Conservation (phyloP, 345 rosid species). For the Eutrema japonicum region DNA sequence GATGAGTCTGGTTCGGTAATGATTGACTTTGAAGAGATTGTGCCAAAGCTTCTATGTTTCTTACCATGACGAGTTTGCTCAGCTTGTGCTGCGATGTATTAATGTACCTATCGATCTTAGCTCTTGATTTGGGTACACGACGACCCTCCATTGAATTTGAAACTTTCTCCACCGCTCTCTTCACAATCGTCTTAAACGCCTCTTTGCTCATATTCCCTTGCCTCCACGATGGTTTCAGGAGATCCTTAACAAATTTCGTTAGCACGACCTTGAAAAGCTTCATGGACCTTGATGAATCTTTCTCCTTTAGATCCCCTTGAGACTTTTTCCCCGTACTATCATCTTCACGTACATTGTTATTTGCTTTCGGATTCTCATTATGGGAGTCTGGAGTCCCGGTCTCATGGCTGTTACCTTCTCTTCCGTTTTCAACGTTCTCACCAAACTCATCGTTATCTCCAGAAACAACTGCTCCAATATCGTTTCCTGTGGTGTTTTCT, state of each 20-base stretch:
- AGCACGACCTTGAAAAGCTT: slow-evolving; percentile 75
- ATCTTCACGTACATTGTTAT: slow-evolving; percentile 55
- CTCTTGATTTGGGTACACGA: slow-evolving; percentile 78
- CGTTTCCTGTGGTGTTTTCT: slow-evolving; percentile 60
- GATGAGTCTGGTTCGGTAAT: neutral
- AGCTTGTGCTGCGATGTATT: slow-evolving; percentile 71
- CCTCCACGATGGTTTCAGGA: slow-evolving; percentile 87
- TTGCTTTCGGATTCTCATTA: slow-evolving; percentile 41
- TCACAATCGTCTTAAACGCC: slow-evolving; percentile 88
- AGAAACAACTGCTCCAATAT: slow-evolving; percentile 43
- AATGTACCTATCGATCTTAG: slow-evolving; percentile 81
- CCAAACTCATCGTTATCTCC: slow-evolving; percentile 68
- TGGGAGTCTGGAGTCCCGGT: slow-evolving; percentile 56
- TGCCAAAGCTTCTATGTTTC: slow-evolving; percentile 23
- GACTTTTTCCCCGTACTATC: slow-evolving; percentile 49
- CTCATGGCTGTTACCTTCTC: slow-evolving; percentile 57
- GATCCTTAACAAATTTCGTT: slow-evolving; percentile 91
- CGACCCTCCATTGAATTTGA: slow-evolving; percentile 75
- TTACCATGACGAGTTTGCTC: slow-evolving; percentile 93
- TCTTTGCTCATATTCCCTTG: slow-evolving; percentile 98
- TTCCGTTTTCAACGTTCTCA: slow-evolving; percentile 72
- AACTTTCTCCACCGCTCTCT: slow-evolving; percentile 90
- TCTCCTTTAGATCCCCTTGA: slow-evolving; percentile 33
- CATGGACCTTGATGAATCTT: slow-evolving; percentile 62
- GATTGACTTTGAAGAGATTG: neutral